Conservation (phyloP, 805 yeast species). For the Starmerella khaoyaiensis region DNA sequence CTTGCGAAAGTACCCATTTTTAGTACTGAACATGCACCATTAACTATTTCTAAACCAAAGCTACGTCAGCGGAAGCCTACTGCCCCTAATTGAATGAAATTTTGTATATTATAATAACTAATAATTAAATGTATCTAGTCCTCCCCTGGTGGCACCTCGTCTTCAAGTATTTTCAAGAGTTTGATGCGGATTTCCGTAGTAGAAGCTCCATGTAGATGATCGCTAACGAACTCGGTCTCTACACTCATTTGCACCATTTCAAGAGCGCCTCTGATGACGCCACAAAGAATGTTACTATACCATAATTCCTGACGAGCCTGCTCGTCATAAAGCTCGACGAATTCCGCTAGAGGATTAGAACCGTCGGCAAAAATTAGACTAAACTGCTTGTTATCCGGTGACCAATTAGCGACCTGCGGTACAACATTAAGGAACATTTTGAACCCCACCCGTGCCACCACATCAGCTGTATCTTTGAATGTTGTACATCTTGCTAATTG, state of each 20-base stretch:
- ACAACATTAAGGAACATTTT: constrained; percentile 73
- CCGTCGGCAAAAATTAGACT: constrained; percentile 54
- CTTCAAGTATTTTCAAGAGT: constrained; percentile 61
- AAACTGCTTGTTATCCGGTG: constrained; percentile 60
- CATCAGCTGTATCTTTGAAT: constrained; percentile 78
- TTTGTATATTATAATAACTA: background rate
- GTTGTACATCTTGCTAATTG: constrained; percentile 71
- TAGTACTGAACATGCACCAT: constrained; percentile 16
- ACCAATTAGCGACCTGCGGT: constrained; percentile 67
- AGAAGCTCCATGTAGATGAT: constrained; percentile 69
- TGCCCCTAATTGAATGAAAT: no score
- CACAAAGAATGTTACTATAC: constrained; percentile 85
- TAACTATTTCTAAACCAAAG: background rate
- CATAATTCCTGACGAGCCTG: constrained; percentile 60
- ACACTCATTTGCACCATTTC: constrained; percentile 94
- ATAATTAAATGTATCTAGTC: constrained; percentile 33
- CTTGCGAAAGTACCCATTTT: constrained; percentile 22
- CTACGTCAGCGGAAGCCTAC: background rate
- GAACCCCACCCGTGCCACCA: constrained; percentile 76
- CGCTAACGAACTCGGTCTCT: constrained; percentile 67
- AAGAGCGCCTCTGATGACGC: constrained; percentile 79
- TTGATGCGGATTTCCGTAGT: constrained; percentile 66
- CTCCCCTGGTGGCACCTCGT: constrained; percentile 96
- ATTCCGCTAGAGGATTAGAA: constrained; percentile 76
- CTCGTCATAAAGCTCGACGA: constrained; percentile 85